Conservation (phyloP, 1,139 yeast species). For the Blastobotrys persicus region DNA sequence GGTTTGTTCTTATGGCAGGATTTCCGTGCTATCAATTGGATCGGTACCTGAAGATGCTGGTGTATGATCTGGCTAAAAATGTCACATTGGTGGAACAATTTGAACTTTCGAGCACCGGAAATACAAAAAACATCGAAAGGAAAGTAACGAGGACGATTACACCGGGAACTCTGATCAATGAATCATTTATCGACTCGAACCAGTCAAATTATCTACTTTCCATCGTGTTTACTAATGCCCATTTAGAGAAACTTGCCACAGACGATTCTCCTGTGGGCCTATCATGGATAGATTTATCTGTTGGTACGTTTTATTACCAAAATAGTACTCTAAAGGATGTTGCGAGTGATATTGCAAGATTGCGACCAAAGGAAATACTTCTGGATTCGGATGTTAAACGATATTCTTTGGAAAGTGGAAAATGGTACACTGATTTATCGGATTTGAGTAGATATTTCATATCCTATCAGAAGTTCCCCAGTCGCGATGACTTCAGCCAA, state of each 20-base stretch:
- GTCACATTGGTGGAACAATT: conserved; percentile 81
- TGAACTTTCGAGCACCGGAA: conserved; percentile 12
- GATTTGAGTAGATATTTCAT: conserved; percentile 62
- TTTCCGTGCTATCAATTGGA: conserved; percentile 74
- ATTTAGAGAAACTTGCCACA: conserved; percentile 21
- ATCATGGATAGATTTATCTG: conserved; percentile 86
- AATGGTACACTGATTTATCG: conserved; percentile 58
- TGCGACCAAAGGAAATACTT: conserved; percentile 66
- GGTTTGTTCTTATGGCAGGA: conserved; percentile 75
- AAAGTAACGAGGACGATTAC: conserved; percentile 78
- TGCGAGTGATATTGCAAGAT: conserved; percentile 59
- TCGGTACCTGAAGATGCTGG: conserved; percentile 69
- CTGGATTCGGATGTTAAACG: conserved; percentile 40
- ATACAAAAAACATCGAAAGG: conserved; percentile 38
- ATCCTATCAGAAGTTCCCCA: conserved; percentile 44
- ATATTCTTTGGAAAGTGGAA: conserved; percentile 43
- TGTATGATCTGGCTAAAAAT: conserved; percentile 61
- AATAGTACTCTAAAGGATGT: conserved; percentile 56
- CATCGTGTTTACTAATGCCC: conserved; percentile 37
- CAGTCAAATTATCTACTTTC: conserved; percentile 70
- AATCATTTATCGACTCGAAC: conserved; percentile 70
- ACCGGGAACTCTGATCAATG: conserved; percentile 92
- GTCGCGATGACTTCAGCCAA: conserved; percentile 29
- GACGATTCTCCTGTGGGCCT: conserved; percentile 58
- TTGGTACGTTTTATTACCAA: conserved; percentile 74